Base-by-base conservation (phyloP, 2,329 filamentous ascomycete species). In the Pseudopyricularia javanii region DNA sequence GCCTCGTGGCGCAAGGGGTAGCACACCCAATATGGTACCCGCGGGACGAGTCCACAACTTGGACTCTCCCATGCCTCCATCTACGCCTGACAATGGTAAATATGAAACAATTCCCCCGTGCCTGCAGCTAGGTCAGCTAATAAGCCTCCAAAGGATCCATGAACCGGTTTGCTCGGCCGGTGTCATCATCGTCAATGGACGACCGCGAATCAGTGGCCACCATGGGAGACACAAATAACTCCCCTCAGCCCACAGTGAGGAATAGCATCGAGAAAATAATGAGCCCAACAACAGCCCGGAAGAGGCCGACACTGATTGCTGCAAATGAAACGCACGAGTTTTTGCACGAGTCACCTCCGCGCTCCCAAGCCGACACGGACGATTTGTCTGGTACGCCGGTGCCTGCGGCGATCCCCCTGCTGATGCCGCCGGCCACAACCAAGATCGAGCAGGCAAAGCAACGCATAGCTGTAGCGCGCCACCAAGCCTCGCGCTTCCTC, bases 41-140 rank as follows among this genome's bases (percentile, higher is more conserved):
- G 66, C 69, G 20, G 72, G 67, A 35, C 68, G 77, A 12, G 74
- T 82, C 17, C 77, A 79, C 55, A 79, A 68, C 54, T 63, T 82
- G 2, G 76, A 82, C 58, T 78, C 78, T 0, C 77, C 78, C 2
- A 63, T 71, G 17, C 65, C 68, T 2, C 70, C 75, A 0, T 64
- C 73, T 55, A 78, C 75, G 0, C 76, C 78, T 6, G 62, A 74
- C 1, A 17, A 43, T 57, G 17, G 49, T 50, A 12, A 35, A 33
- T n/a, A n/a, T 28, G 22, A 34, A 24, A 26, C 22, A 8, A 14
- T 26, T 45, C 11, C 3, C 11, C 33, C 33, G 33, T 4, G 12
- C 12, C 24, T 58, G 54, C 2, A 35, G 55, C 11, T 20, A 4
- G 12, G 14, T 45, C 24, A 24, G 40, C 40, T 45, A 26, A 45